A percentile compares a stretch with the other conserved stretches of the same genome.
Evolutionary conservation across 2,329 filamentous ascomycete genomes (phyloP).

Genomic region (Metarhizium sp.): DNA sequence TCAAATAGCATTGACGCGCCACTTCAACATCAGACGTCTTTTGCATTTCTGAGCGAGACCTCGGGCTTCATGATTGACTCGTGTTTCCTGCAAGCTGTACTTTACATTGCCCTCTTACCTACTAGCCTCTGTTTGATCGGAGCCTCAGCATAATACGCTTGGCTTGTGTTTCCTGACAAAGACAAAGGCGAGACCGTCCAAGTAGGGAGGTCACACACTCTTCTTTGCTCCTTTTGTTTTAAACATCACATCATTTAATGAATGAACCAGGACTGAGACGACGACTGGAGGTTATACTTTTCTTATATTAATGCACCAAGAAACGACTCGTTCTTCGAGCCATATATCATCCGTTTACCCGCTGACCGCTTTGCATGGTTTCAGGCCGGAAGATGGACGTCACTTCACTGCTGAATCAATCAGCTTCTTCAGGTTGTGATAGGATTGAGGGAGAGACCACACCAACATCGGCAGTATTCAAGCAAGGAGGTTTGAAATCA

Average conservation of each 20-base stretch:
- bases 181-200: background rate
- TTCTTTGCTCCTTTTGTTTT: background rate
- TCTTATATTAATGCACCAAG: background rate
- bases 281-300: background rate
- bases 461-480: conserved; percentile 3
- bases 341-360: background rate
- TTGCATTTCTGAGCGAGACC: background rate
- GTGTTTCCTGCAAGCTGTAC: background rate
- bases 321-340: background rate
- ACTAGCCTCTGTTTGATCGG: background rate
- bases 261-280: background rate
- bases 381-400: conserved; percentile 26
- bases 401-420: conserved; percentile 29
- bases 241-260: background rate
- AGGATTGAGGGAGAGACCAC: conserved; percentile 7
- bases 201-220: background rate
- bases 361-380: background rate
- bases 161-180: background rate
- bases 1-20: conserved; percentile 7
- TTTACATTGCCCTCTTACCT: background rate
- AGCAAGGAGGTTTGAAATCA: conserved; percentile 3
- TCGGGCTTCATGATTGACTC: conserved; percentile 1
- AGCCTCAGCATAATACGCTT: background rate
- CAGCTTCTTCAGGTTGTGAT: conserved; percentile 9
- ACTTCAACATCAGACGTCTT: conserved; percentile 6